phyloP scores from a whole-genome alignment of 306 rosid species.

The Dryas drummondii region DNA sequence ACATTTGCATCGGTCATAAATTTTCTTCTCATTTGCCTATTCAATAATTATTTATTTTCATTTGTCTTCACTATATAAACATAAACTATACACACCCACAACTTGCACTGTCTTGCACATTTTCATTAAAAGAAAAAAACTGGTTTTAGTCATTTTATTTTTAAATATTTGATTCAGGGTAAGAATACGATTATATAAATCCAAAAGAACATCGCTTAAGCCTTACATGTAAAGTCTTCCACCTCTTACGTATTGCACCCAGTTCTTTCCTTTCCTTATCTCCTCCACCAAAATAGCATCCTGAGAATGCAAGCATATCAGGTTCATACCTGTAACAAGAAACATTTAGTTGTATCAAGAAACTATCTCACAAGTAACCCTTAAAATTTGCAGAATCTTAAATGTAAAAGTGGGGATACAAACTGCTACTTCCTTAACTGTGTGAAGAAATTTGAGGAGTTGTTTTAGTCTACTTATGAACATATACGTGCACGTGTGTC shows the following conservation, averaged over 20 bases:
- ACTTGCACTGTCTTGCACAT: neutral
- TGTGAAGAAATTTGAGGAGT: neutral
- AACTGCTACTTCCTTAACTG: neutral
- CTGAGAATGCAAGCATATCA: slow-evolving; percentile 99
- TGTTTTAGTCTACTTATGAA: neutral
- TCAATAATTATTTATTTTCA: neutral
- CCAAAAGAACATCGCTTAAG: slow-evolving; percentile 21
- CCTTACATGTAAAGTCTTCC: slow-evolving; percentile 97
- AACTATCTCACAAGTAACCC: slow-evolving; percentile 21
- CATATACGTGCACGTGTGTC: neutral
- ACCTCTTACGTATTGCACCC: slow-evolving; percentile 86
- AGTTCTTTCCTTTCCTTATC: slow-evolving; percentile 85
- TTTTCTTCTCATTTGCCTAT: neutral
- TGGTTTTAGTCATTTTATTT: neutral
- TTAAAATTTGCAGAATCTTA: neutral
- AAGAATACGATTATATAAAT: neutral
- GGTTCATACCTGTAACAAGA: slow-evolving; percentile 77
- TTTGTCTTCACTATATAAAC: neutral
- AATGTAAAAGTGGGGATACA: neutral
- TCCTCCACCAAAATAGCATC: slow-evolving; percentile 98
- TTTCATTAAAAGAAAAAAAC: neutral
- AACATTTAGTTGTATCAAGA: slow-evolving; percentile 19
- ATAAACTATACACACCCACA: neutral
- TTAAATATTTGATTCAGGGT: slow-evolving; percentile 12
- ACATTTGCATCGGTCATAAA: neutral